phyloP scores from a whole-genome alignment of 1,284 basidiomycete species.

The Stygiomarasmius scandens region DNA sequence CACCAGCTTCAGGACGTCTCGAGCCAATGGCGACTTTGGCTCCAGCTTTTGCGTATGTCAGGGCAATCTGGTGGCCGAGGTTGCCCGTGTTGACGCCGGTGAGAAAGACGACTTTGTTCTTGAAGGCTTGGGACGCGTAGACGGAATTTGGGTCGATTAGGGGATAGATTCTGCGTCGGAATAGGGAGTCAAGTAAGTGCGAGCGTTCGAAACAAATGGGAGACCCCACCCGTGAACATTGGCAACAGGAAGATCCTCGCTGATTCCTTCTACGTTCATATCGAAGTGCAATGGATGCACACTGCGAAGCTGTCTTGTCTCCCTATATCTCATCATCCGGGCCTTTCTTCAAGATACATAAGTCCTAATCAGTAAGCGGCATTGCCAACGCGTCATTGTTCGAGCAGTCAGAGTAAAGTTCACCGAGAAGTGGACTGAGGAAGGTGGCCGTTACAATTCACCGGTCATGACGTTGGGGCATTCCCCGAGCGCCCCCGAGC shows the following conservation, averaged over 20 bases:
- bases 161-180: background rate
- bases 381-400: too few relatives aligned
- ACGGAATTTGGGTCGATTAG: background rate
- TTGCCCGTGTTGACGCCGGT: conserved; percentile 8
- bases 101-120: conserved; percentile 5
- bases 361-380: too few relatives aligned
- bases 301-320: too few relatives aligned
- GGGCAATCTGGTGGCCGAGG: conserved; percentile 5
- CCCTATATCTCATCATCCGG: too few relatives aligned
- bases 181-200: background rate
- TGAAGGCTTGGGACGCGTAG: background rate
- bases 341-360: too few relatives aligned
- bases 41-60: conserved; percentile 8
- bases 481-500: too few relatives aligned
- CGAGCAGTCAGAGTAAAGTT: too few relatives aligned
- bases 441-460: too few relatives aligned
- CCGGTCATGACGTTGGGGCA: too few relatives aligned
- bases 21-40: conserved; percentile 2
- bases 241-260: background rate
- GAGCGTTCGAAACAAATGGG: background rate
- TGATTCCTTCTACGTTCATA: background rate
- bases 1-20: too few relatives aligned
- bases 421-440: too few relatives aligned
- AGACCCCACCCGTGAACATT: background rate
- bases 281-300: too few relatives aligned